Percentiles rank a stretch among this genome's conserved stretches.
phyloP scores from a whole-genome alignment of 768 basidiomycete genomes.

The Auriscalpium orientale region DNA sequence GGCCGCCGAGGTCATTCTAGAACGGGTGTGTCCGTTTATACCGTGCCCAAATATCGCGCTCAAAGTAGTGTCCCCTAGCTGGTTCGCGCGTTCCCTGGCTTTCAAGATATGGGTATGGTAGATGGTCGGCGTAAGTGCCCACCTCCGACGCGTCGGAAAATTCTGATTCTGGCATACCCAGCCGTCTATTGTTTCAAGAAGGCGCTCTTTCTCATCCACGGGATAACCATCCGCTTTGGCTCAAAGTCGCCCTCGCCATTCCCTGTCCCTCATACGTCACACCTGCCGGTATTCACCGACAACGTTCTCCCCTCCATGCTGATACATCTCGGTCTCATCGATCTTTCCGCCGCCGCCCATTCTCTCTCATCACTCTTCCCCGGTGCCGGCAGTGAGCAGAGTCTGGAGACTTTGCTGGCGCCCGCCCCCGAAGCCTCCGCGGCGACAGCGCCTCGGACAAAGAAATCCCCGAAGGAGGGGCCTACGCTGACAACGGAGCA shows the following conservation, averaged over 20 bases:
- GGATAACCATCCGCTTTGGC: conserved; percentile 60
- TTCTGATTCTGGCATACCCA: conserved; percentile 20
- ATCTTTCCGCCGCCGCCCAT: conserved; percentile 39
- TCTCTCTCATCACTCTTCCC: conserved; percentile 43
- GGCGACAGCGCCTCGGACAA: conserved; percentile 11
- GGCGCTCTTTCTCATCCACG: conserved; percentile 74
- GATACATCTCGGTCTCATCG: conserved; percentile 67
- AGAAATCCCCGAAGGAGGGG: conserved; percentile 31
- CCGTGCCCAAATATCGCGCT: neutral
- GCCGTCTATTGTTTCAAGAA: conserved; percentile 91
- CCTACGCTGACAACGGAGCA: conserved; percentile 53
- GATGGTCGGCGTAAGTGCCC: conserved; percentile 44
- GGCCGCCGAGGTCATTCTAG: conserved; percentile 52
- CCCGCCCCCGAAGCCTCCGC: conserved; percentile 13
- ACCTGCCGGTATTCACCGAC: conserved; percentile 67
- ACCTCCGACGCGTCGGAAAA: neutral
- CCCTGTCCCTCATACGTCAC: conserved; percentile 51
- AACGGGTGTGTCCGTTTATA: conserved; percentile 40
- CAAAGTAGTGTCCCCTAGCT: conserved; percentile 39
- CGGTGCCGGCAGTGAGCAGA: conserved; percentile 31
- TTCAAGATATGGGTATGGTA: conserved; percentile 68
- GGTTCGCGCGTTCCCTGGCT: conserved; percentile 70
- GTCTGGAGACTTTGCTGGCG: conserved; percentile 35
- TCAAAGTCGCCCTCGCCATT: conserved; percentile 44
- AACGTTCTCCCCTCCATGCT: conserved; percentile 82